Evolutionary conservation across 2,329 filamentous ascomycete species (phyloP), one percentile per base, ranked within the genome.

Genomic region (Botrytis pseudocinerea): DNA sequence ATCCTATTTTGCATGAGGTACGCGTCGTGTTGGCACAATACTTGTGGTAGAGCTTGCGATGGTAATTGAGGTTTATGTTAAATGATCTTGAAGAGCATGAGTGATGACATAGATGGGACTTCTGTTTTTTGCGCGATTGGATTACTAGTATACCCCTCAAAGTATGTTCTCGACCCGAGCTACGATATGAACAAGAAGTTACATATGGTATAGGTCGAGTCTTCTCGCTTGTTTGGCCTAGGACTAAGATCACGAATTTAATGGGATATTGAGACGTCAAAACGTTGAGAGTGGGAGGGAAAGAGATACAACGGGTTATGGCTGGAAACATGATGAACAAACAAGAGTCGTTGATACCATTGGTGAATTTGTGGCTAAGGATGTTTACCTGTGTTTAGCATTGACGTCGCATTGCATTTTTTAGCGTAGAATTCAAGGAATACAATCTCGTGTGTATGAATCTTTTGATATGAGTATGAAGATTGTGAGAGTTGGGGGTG

Each of bases 1-100:
- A 91, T 98, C 95, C 82, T 99, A 99, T 82, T 99, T 99, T 85
- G 97, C 80, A 57, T 82, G 78, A 75, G 42, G 32, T 20, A 64
- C 16, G 22, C 32, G 40, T 22, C 7, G 48, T 32, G 25, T 16
- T 54, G 40, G 16, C 25, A 69, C 38, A 10, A 42, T 57, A 57
- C n/a, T 10, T 20, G 25, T 10, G 64, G 48, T 28, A 54, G 9
- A 54, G 22, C 61, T 57, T 68, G 25, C 22, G 35, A 22, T 40
- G n/a, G 22, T 69, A 44, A 35, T 25, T 35, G 61, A n/a, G 32
- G 16, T 54, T n/a, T 61, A 38, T 22, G 42, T n/a, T 62, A 18
- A 22, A 51, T 22, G 35, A 22, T 54, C 54, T 66, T 25, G 46
- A 38, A 68, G 38, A 57, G 38, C n/a, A 40, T 40, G 32, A 32